Base-by-base conservation (phyloP, 2,329 filamentous ascomycete genomes). In the Talaromyces islandicus region DNA sequence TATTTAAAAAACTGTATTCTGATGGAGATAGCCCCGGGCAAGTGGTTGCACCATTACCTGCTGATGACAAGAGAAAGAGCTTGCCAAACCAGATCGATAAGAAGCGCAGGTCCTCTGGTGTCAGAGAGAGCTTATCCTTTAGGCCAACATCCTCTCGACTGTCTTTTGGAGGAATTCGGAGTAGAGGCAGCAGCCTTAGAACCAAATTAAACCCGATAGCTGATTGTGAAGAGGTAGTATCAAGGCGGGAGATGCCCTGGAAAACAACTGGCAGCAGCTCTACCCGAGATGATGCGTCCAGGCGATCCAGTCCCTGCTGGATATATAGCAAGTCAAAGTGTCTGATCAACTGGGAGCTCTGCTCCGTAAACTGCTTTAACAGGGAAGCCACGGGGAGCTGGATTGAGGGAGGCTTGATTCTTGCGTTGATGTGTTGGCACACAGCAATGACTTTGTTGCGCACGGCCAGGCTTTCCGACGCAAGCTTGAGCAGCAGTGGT, bases 321-420 rank as follows among this genome's bases (percentile, higher is more conserved):
- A 97, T 89, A 71, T 96, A 96, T 19, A 89, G 82, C 46, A 97
- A 79, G 74, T 97, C 92, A 67, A 97, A 89, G 71, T 96, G 90
- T 64, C 91, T 88, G 64, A 99, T 85, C 41, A 97, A 81, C 0
- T 87, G 80, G 12, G 87, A 88, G 43, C 86, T 81, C 41, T 85
- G 85, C 24, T 90, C 85, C 73, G 95, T 96, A 81, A 96, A 97
- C 73, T 97, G 94, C 66, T 92, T 88, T 58, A 97, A 75, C 19
- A 99, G 81, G 17, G 87, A 85, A n/a, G 85, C 83, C 12, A 97
- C 92, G 0, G 94, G 94, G 6, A 99, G 80, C 58, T 92, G 82
- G 64, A 97, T 86, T 9, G 81, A 80, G 60, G 80, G 80, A 65
- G 83, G 76, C 70, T 85, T 83, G 64, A 86, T 80, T 61, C 85